Conservation (phyloP, 2,329 filamentous ascomycete genomes). For the Tolypocladium tropicale region DNA sequence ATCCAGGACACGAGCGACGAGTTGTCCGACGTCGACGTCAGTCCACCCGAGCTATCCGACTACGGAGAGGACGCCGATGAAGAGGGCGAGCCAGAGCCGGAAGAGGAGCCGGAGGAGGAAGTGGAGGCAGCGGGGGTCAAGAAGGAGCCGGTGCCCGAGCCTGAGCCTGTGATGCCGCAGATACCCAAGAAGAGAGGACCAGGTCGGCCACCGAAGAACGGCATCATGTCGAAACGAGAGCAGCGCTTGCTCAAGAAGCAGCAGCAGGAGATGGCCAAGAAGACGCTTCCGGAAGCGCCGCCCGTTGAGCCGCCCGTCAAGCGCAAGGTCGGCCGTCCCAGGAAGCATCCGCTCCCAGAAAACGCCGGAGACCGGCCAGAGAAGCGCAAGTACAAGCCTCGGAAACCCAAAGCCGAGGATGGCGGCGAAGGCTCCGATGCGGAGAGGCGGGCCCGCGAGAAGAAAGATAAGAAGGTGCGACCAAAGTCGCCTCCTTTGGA, state of each 20-base stretch:
- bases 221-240: constrained; percentile 73
- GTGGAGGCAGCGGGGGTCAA: constrained; percentile 14
- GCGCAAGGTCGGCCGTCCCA: constrained; percentile 54
- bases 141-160: constrained; percentile 17
- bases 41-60: constrained; percentile 29
- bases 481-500: constrained; percentile 51
- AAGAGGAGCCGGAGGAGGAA: constrained; percentile 12
- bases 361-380: constrained; percentile 42
- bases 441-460: constrained; percentile 45
- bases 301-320: constrained; percentile 43
- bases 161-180: constrained; percentile 27
- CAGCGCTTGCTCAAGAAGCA: constrained; percentile 52
- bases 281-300: constrained; percentile 36
- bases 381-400: constrained; percentile 57
- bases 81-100: constrained; percentile 8
- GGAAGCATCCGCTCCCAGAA: constrained; percentile 53
- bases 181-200: constrained; percentile 62
- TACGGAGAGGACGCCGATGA: constrained; percentile 17
- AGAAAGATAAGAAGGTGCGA: constrained; percentile 48
- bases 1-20: constrained; percentile 47
- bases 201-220: constrained; percentile 73
- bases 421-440: constrained; percentile 45
- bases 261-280: constrained; percentile 36
- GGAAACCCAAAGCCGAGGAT: constrained; percentile 43
- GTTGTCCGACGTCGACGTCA: constrained; percentile 32